Conservation (phyloP, 805 yeast genomes). For the Alloascoidea hylecoeti region DNA sequence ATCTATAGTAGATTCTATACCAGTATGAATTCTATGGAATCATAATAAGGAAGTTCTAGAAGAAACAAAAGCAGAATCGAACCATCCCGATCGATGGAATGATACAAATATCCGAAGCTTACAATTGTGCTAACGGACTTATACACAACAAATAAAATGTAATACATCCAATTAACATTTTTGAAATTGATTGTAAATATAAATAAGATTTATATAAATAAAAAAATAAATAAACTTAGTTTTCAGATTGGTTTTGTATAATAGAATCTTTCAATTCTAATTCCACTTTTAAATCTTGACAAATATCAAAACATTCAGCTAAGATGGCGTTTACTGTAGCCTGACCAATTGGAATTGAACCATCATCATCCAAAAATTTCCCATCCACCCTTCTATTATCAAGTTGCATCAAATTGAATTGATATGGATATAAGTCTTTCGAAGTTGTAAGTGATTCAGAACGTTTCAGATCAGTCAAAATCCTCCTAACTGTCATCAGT, state of each 20-base stretch:
- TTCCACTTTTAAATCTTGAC: conserved; percentile 82
- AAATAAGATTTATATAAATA: no score
- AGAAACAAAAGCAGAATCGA: no score
- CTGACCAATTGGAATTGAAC: conserved; percentile 92
- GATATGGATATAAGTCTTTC: conserved; percentile 91
- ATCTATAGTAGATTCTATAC: no score
- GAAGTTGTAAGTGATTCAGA: conserved; percentile 84
- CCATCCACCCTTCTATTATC: conserved; percentile 87
- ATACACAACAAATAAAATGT: no score
- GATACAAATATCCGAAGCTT: no score
- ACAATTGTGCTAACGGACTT: no score
- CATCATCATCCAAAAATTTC: conserved; percentile 69
- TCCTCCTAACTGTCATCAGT: conserved; percentile 78
- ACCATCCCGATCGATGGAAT: no score
- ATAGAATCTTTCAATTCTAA: conserved; percentile 45
- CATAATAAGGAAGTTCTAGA: no score
- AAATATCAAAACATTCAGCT: conserved; percentile 89
- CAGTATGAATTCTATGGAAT: no score
- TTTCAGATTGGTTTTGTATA: conserved; percentile 3
- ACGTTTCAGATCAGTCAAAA: conserved; percentile 78
- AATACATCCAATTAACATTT: no score
- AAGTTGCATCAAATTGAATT: conserved; percentile 80
- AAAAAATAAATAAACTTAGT: no score
- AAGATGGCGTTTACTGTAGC: conserved; percentile 84
- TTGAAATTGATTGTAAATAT: no score